Conservation (phyloP, 2,329 filamentous ascomycete genomes). For the Cladosporium sp. region DNA sequence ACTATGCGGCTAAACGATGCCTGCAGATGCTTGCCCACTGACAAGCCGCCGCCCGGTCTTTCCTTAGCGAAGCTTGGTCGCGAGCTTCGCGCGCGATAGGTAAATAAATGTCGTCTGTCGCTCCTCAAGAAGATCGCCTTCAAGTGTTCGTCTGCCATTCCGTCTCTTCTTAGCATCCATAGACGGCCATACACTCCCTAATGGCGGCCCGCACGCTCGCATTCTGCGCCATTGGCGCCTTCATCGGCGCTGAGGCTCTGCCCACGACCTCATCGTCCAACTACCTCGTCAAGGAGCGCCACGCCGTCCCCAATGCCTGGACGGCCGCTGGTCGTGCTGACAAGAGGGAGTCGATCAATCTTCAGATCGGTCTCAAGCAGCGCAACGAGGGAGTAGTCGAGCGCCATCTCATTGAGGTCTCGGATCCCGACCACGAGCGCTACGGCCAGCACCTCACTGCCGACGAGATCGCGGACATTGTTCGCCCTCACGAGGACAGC, state of each 20-base stretch:
- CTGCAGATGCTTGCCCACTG: neutral
- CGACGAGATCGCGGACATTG: conserved; percentile 46
- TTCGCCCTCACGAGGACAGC: conserved; percentile 49
- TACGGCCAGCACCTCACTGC: conserved; percentile 49
- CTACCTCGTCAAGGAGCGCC: conserved; percentile 51
- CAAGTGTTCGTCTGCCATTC: neutral
- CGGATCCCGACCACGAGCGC: conserved; percentile 46
- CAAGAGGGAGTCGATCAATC: conserved; percentile 40
- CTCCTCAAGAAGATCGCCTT: neutral
- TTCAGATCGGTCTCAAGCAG: conserved; percentile 56
- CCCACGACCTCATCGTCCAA: conserved; percentile 28
- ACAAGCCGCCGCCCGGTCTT: neutral
- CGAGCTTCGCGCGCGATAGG: neutral
- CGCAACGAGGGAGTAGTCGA: conserved; percentile 50
- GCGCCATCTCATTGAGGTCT: conserved; percentile 49
- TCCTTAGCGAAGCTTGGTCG: neutral
- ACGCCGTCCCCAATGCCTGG: conserved; percentile 49
- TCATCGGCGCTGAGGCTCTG: conserved; percentile 13
- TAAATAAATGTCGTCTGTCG: neutral
- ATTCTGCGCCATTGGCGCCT: conserved; percentile 16
- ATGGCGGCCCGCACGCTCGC: conserved; percentile 7
- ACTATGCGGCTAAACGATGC: conserved; percentile 3
- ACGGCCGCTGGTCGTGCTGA: conserved; percentile 42
- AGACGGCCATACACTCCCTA: neutral
- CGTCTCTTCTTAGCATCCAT: neutral